Base-by-base conservation (phyloP, 164 flowering plant species). In the Litsea cubeba region DNA sequence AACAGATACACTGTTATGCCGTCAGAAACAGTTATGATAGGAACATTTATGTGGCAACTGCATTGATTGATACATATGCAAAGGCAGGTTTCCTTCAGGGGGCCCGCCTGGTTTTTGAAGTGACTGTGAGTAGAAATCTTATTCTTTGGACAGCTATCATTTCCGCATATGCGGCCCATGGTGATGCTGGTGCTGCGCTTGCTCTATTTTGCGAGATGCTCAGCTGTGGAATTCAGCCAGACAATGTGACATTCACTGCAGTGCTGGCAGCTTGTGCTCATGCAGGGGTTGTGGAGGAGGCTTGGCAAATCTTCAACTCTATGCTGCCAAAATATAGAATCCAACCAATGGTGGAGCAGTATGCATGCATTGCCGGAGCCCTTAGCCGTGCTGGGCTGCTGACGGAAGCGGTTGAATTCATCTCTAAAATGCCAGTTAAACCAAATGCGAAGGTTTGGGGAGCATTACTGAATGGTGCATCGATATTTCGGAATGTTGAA, bases 291-390 rank as follows among this genome's bases (percentile, higher is more conserved):
- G 89, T 88, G 6, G 84, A 81, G 71, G 83, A 87, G 79, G 95
- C 97, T 73, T 76, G 79, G 77, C 60, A 76, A 68, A 83, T 91
- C 71, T 88, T 95, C 64, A 64, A 88, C 68, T 2, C 80, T 35
- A 83, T 95, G 90, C 35, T 74, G 32, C 68, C 79, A 3, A 68
- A 76, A 30, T 87, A 85, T 75, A 85, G 89, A 24, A 80, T 92
- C 71, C 71, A 78, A 32, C 95, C 97, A 17, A 70, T 75, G 32
- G 76, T 78, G 5, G 93, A 92, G 84, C 97, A 92, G 70, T 88
- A 89, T 87, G 94, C 98, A 75, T 95, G 98, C 82, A 83, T 91
- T 83, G 94, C 87, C n/a, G 91, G 84, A 62, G 93, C 81, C 74
- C 81, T 92, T 50, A 84, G 88, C 78, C 88, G 92, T 54, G 97